Base-by-base conservation (phyloP, 305 asterid species). In the Fraxinus floribunda region DNA sequence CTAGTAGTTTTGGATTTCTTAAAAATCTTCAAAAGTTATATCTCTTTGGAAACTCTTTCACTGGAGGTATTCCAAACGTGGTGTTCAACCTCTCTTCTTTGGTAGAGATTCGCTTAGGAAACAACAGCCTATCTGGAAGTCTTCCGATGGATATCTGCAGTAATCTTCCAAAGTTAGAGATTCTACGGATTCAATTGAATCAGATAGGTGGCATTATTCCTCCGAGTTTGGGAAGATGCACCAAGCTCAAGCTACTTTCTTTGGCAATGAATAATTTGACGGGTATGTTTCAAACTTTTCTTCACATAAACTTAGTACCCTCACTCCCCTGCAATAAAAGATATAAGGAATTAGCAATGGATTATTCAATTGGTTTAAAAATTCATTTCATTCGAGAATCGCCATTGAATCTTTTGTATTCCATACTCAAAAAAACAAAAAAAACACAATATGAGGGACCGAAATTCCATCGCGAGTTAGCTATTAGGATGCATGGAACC, bases 141-240 rank as follows among this genome's bases (percentile, higher is more conserved):
- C 72, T 80, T 1, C 83, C 77, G 2, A 1, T 0, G 6, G 76
- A 66, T 4, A 79, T 66, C 1, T 79, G 82, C 71, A 15, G 62
- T 11, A 78, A n/a, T 18, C 4, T 41, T 0, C 5, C 78, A 18
- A 75, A 41, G n/a, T 30, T 82, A 15, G 74, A 77, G 60, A 11
- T 11, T 0, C 4, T 82, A 2, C 0, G 3, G 6, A 16, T 82
- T 46, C 16, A 75, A 0, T 0, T 0, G 0, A 82, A 70, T 68
- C 64, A 30, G 1, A 64, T 82, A 4, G 3, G 7, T 0, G 85
- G 85, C 2, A 64, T 11, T n/a, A 77, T 82, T 6, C 85, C 81
- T 4, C 35, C 30, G 15, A 60, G 35, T 20, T 32, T 77, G 29
- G 32, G 35, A 1, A 70, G 41, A 5, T 82, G 78, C 9, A 57